phyloP scores from a whole-genome alignment of 305 asterid genomes.

The Fraxinus sp. region DNA sequence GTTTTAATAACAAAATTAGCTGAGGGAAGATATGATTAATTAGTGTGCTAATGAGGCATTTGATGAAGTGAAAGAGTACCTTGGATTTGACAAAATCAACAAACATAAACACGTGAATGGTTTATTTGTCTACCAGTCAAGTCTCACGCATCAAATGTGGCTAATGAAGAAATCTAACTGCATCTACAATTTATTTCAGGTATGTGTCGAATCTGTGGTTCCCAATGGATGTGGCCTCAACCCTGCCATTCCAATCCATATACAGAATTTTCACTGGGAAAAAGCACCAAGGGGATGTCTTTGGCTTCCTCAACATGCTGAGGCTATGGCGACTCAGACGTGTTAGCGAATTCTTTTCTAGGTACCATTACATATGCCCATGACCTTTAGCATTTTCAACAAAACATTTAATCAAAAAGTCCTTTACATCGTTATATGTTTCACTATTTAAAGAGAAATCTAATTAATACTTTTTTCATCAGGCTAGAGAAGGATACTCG shows the following conservation, averaged over 20 bases:
- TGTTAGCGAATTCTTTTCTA: conserved; percentile 82
- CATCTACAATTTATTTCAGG: conserved; percentile 33
- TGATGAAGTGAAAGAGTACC: not conserved
- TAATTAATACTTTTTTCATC: conserved; percentile 8
- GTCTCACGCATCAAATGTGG: not conserved
- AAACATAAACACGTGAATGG: not conserved
- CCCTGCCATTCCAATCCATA: conserved; percentile 69
- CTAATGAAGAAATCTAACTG: not conserved
- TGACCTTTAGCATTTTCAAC: not conserved
- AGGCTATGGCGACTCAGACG: conserved; percentile 90
- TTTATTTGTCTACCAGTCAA: not conserved
- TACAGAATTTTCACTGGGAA: conserved; percentile 51
- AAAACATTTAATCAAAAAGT: not conserved
- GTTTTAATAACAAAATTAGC: not conserved
- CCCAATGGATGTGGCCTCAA: conserved; percentile 89
- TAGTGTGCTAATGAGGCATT: not conserved
- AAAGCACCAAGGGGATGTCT: conserved; percentile 40
- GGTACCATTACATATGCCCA: conserved; percentile 31
- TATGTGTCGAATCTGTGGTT: conserved; percentile 61
- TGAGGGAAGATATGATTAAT: not conserved
- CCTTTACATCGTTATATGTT: not conserved
- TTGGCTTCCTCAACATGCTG: conserved; percentile 90
- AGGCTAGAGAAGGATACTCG: conserved; percentile 94
- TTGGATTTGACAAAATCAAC: not conserved
- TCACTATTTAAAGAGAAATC: not conserved